Conservation (phyloP, 768 basidiomycete genomes). For the Cystofilobasidium macerans region DNA sequence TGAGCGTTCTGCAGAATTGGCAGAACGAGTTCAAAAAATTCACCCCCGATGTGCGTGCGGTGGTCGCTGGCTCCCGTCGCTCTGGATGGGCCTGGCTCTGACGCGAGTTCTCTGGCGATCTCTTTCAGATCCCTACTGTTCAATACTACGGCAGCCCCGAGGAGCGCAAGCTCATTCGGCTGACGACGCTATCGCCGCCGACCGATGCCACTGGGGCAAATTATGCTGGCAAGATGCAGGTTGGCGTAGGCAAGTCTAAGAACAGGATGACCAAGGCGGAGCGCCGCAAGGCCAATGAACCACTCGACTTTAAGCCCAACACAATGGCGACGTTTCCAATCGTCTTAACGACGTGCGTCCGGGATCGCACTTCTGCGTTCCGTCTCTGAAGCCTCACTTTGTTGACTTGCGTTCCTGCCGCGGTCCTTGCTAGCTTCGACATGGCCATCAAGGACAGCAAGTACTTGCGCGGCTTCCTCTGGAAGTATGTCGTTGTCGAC, state of each 20-base stretch:
- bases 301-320: not conserved
- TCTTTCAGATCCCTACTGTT: conserved; percentile 67
- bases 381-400: not conserved
- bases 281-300: not conserved
- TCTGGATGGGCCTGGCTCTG: not conserved
- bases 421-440: conserved; percentile 1
- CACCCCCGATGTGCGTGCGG: conserved; percentile 53
- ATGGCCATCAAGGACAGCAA: conserved; percentile 19
- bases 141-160: conserved; percentile 80
- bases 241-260: not conserved
- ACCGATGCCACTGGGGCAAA: conserved; percentile 9
- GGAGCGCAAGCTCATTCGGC: conserved; percentile 67
- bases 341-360: conserved; percentile 19
- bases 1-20: conserved; percentile 91
- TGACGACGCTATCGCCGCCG: conserved; percentile 46
- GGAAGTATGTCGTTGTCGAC: conserved; percentile 68
- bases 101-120: not conserved
- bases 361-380: not conserved
- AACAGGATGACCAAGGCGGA: conserved; percentile 11
- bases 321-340: conserved; percentile 24
- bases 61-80: not conserved
- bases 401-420: not conserved
- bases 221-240: not conserved
- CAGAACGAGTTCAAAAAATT: conserved; percentile 70
- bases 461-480: conserved; percentile 16